Percentiles rank a stretch among this genome's conserved stretches.
phyloP scores from a whole-genome alignment of 108 stramenopile species.

The Skeletonema menzelii region DNA sequence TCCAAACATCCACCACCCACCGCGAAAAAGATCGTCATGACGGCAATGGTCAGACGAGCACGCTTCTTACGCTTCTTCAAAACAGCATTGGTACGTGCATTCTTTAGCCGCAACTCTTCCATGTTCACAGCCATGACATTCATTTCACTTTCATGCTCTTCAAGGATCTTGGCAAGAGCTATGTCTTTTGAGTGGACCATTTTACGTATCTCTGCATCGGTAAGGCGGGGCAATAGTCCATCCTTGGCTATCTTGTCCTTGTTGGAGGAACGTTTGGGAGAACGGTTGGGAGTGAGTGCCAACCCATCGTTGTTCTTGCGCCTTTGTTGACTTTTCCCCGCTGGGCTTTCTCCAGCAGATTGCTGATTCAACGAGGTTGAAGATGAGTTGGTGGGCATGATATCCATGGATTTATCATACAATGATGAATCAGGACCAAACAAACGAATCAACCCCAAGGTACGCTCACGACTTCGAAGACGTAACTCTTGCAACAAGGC shows the following conservation, averaged over 20 bases:
- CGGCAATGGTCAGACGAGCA: constrained; percentile 7
- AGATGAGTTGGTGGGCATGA: not conserved
- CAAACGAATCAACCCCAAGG: constrained; percentile 27
- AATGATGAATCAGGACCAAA: constrained; percentile 32
- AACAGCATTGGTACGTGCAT: constrained; percentile 1
- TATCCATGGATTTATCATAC: constrained; percentile 4
- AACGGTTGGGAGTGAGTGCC: constrained; percentile 8
- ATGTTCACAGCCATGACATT: constrained; percentile 43
- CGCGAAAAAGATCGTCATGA: not conserved
- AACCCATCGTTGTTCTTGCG: not conserved
- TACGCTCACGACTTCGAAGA: constrained; percentile 25
- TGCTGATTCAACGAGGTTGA: not conserved
- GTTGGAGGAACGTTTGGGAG: constrained; percentile 3
- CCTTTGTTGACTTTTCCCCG: not conserved
- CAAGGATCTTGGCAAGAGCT: constrained; percentile 36
- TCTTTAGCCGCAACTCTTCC: constrained; percentile 35
- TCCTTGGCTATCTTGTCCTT: constrained; percentile 25
- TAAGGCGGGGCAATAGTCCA: constrained; percentile 38
- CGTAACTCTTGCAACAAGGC: constrained; percentile 10
- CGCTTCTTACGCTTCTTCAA: constrained; percentile 33
- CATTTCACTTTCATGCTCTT: constrained; percentile 45
- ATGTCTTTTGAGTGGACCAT: constrained; percentile 44
- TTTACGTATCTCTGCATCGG: constrained; percentile 43
- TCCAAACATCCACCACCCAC: constrained; percentile 24
- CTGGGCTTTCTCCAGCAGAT: constrained; percentile 34